phyloP scores from a whole-genome alignment of 345 rosid species.

The Gossypium arboreum region DNA sequence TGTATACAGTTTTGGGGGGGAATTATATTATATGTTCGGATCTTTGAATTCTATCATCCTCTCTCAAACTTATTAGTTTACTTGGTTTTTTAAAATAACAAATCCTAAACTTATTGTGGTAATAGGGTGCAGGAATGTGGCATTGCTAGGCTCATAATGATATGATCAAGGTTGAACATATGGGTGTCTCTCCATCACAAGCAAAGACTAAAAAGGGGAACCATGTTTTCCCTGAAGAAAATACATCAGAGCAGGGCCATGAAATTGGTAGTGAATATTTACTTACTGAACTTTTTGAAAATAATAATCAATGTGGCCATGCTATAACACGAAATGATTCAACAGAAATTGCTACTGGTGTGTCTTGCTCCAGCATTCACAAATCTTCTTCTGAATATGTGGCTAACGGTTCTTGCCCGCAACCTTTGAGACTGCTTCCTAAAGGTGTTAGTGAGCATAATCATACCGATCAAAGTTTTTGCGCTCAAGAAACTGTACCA shows the following conservation, averaged over 20 bases:
- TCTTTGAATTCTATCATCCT: slow-evolving; percentile 1
- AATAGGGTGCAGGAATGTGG: slow-evolving; percentile 13
- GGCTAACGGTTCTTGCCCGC: slow-evolving; percentile 8
- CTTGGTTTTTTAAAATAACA: not conserved
- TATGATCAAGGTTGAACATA: not conserved
- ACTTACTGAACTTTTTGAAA: slow-evolving; percentile 12
- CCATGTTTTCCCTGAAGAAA: slow-evolving; percentile 15
- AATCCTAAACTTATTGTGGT: not conserved
- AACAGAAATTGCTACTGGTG: not conserved
- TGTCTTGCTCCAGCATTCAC: not conserved
- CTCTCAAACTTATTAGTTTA: not conserved
- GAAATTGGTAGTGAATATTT: slow-evolving; percentile 13
- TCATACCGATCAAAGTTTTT: not conserved
- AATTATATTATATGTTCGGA: not conserved
- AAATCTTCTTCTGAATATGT: slow-evolving; percentile 23
- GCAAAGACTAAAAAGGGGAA: slow-evolving; percentile 15
- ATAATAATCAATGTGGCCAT: slow-evolving; percentile 9
- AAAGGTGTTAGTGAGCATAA: slow-evolving; percentile 8
- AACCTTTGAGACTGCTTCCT: slow-evolving; percentile 3
- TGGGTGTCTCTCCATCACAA: slow-evolving; percentile 12
- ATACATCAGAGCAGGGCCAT: slow-evolving; percentile 4
- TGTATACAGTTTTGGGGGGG: not conserved
- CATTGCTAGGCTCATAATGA: slow-evolving; percentile 10
- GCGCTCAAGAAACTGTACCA: slow-evolving; percentile 8
- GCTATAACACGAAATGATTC: slow-evolving; percentile 20